These are phyloP conservation scores for Cryptosporidium baileyi DNA, from an alignment of 169 alveolate species.

Conservation along the genomic window DNA sequence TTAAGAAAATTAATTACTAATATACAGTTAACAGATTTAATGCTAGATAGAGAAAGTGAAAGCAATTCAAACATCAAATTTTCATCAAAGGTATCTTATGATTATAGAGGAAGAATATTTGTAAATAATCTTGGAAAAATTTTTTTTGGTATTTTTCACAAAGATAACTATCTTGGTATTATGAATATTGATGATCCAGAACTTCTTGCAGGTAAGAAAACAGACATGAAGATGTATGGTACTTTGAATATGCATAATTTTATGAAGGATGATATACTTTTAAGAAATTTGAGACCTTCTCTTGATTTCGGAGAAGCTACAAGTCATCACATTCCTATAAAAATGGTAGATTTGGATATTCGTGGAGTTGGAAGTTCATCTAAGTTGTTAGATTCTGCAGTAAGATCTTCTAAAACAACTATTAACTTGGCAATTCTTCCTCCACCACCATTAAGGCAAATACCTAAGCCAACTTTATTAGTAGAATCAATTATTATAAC, in stretches of 20 bases:
- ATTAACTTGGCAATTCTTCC: constrained; percentile 47
- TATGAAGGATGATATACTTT: constrained; percentile 9
- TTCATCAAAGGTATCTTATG: constrained; percentile 18
- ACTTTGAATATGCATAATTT: constrained; percentile 55
- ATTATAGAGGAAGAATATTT: constrained; percentile 43
- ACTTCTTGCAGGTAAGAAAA: constrained; percentile 15
- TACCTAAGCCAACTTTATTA: constrained; percentile 19
- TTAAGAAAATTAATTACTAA: constrained; percentile 32
- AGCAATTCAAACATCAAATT: constrained; percentile 27
- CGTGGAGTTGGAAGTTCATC: constrained; percentile 68
- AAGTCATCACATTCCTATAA: constrained; percentile 23
- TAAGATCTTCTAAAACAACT: constrained; percentile 19
- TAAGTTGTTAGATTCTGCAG: constrained; percentile 43
- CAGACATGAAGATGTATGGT: constrained; percentile 22
- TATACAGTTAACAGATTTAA: constrained; percentile 37
- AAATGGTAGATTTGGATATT: not conserved
- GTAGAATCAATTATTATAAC: constrained; percentile 19
- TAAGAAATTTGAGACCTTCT: constrained; percentile 40
- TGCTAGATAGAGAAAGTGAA: constrained; percentile 14
- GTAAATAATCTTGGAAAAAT: constrained; percentile 43
- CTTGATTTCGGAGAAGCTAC: constrained; percentile 44
- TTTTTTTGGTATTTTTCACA: constrained; percentile 44
- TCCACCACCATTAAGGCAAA: constrained; percentile 60
- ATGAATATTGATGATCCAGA: constrained; percentile 37
- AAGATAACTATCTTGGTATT: constrained; percentile 25